These are phyloP conservation scores for Thelonectria olida DNA, from an alignment of 2,329 filamentous ascomycete species.

Conservation along the genomic window DNA sequence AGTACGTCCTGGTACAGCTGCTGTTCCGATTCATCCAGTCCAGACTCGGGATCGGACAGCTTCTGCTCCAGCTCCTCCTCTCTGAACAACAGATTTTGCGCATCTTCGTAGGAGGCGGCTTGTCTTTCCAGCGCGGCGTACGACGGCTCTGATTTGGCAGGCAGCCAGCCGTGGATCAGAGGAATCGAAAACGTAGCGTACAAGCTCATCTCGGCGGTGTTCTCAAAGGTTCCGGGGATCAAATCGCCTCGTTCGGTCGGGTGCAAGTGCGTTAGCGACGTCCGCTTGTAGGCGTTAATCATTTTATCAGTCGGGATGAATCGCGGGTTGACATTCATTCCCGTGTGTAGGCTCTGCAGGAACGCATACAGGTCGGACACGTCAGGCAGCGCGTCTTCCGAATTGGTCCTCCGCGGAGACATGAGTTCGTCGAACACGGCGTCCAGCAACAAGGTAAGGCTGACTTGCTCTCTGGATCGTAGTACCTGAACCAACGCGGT, in stretches of 20 bases:
- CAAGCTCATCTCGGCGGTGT: conserved; percentile 87
- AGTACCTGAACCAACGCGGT: conserved; percentile 83
- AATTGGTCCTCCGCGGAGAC: conserved; percentile 73
- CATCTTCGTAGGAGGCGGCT: conserved; percentile 89
- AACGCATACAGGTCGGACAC: conserved; percentile 89
- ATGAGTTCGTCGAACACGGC: conserved; percentile 94
- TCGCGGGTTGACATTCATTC: conserved; percentile 97
- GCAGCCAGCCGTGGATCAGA: conserved; percentile 92
- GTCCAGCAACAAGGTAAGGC: conserved; percentile 83
- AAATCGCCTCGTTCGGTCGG: conserved; percentile 57
- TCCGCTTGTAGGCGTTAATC: conserved; percentile 58
- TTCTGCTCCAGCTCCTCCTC: conserved; percentile 91
- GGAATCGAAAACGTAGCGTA: conserved; percentile 91
- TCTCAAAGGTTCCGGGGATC: conserved; percentile 80
- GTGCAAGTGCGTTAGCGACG: conserved; percentile 62
- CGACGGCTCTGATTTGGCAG: conserved; percentile 70
- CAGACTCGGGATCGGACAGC: conserved; percentile 55
- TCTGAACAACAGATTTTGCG: conserved; percentile 86
- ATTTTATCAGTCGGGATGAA: conserved; percentile 72
- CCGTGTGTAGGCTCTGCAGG: conserved; percentile 87
- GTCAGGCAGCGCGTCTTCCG: conserved; percentile 77
- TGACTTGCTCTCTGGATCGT: conserved; percentile 85
- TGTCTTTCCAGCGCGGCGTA: conserved; percentile 77
- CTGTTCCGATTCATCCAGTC: conserved; percentile 78
- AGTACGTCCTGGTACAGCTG: conserved; percentile 83